These are phyloP conservation scores for Boletus reticulatus DNA, from an alignment of 768 basidiomycete genomes.

Conservation along the genomic window DNA sequence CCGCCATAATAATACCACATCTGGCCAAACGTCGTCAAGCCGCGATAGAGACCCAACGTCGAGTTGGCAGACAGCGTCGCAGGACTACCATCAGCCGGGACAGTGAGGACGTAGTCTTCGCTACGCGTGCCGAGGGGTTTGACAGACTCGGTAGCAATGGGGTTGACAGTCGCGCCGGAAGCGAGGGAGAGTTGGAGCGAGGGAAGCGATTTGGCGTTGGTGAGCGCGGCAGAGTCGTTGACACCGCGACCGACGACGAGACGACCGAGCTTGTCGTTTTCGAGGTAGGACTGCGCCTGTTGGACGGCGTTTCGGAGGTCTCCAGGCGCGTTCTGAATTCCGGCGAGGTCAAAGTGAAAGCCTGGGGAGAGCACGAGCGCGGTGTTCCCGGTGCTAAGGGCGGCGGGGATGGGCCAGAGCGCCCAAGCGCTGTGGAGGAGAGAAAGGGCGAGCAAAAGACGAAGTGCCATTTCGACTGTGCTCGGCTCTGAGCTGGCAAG, in stretches of 20 bases:
- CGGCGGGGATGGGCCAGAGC: constrained; percentile 35
- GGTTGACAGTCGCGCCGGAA: constrained; percentile 9
- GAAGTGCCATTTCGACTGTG: not conserved
- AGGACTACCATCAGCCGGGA: constrained; percentile 36
- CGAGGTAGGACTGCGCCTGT: constrained; percentile 31
- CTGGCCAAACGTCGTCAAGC: constrained; percentile 55
- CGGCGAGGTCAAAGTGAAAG: constrained; percentile 30
- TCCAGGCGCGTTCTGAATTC: constrained; percentile 20
- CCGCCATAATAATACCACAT: constrained; percentile 43
- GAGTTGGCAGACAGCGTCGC: constrained; percentile 44
- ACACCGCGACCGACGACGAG: constrained; percentile 41
- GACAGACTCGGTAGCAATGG: constrained; percentile 37
- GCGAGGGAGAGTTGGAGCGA: constrained; percentile 30
- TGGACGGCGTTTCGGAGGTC: constrained; percentile 37
- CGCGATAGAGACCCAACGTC: constrained; percentile 50
- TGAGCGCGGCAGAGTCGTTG: constrained; percentile 28
- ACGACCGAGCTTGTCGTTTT: constrained; percentile 37
- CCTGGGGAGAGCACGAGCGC: constrained; percentile 22
- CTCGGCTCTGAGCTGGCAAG: too few relatives aligned
- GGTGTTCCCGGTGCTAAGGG: constrained; percentile 20
- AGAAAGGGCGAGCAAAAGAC: constrained; percentile 4
- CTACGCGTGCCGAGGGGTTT: constrained; percentile 34
- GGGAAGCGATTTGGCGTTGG: constrained; percentile 22
- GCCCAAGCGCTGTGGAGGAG: constrained; percentile 14
- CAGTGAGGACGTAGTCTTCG: constrained; percentile 43